phyloP scores from a whole-genome alignment of 2,329 filamentous ascomycete species.

The Phyllosticta citrichinensis region DNA sequence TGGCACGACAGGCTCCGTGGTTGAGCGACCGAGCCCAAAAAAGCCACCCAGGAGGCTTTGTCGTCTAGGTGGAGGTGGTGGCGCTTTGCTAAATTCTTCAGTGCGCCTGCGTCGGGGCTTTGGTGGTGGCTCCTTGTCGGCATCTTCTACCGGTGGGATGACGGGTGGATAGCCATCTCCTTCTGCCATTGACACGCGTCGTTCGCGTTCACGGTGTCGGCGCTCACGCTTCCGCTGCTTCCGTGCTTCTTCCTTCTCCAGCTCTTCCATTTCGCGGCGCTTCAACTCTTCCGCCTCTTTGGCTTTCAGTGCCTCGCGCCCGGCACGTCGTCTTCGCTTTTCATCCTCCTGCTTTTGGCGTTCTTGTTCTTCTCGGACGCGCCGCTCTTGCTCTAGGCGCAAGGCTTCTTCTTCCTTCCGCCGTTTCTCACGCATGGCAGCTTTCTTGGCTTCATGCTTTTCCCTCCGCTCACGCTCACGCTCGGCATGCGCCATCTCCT shows the following conservation, averaged over 20 bases:
- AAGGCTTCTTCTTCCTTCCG: neutral
- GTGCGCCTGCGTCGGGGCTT: slow-evolving; percentile 2
- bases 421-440: neutral
- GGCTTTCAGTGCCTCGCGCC: neutral
- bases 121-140: neutral
- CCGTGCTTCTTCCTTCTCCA: neutral
- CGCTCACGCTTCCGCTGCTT: neutral
- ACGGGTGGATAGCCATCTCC: neutral
- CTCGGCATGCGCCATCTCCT: neutral
- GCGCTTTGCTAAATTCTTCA: neutral
- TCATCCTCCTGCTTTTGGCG: neutral
- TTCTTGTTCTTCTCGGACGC: neutral
- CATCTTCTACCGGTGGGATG: neutral
- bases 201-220: neutral
- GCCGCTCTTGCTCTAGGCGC: neutral
- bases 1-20: neutral
- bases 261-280: neutral
- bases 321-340: neutral
- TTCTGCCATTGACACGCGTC: neutral
- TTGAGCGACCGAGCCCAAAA: neutral
- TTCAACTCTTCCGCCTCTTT: neutral
- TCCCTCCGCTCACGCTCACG: neutral
- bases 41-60: neutral
- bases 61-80: neutral
- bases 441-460: neutral